Percentiles rank a stretch among this genome's conserved stretches.
Evolutionary conservation across 805 yeast species (phyloP).

Genomic region (Brettanomyces naardenensis): DNA sequence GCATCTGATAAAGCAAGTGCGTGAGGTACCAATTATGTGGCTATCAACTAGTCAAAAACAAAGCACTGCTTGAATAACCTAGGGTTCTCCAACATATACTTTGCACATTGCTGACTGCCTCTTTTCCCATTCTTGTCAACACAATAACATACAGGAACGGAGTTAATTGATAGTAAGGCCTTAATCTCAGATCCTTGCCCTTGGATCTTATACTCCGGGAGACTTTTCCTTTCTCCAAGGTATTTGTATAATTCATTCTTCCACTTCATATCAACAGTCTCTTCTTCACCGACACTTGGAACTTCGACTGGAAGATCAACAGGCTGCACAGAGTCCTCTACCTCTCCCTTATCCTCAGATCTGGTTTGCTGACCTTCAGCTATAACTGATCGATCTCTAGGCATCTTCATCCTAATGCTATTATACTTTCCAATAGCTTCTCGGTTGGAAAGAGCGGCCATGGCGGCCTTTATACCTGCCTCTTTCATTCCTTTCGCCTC

Average conservation of each 20-base stretch:
- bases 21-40: too few relatives aligned
- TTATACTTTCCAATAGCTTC: slow-evolving; percentile 57
- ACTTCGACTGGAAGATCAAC: slow-evolving; percentile 1
- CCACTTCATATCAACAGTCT: not conserved
- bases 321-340: not conserved
- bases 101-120: slow-evolving; percentile 33
- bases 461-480: slow-evolving; percentile 84
- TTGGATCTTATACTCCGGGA: slow-evolving; percentile 26
- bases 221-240: slow-evolving; percentile 13
- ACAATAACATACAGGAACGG: slow-evolving; percentile 26
- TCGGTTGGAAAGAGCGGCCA: slow-evolving; percentile 59
- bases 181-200: slow-evolving; percentile 10
- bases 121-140: slow-evolving; percentile 28
- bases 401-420: slow-evolving; percentile 44
- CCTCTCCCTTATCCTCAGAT: not conserved
- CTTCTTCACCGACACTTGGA: not conserved
- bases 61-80: slow-evolving; percentile 12
- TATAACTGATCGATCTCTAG: slow-evolving; percentile 26
- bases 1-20: too few relatives aligned
- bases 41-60: slow-evolving; percentile 6
- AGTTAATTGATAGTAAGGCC: slow-evolving; percentile 24
- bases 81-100: slow-evolving; percentile 20
- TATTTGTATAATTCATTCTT: slow-evolving; percentile 23
- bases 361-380: slow-evolving; percentile 4
- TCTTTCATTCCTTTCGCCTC: slow-evolving; percentile 59